A percentile compares a stretch with the other conserved stretches of the same genome.
phyloP scores from a whole-genome alignment of 2,329 filamentous ascomycete species.

The Aspergillus sp. region DNA sequence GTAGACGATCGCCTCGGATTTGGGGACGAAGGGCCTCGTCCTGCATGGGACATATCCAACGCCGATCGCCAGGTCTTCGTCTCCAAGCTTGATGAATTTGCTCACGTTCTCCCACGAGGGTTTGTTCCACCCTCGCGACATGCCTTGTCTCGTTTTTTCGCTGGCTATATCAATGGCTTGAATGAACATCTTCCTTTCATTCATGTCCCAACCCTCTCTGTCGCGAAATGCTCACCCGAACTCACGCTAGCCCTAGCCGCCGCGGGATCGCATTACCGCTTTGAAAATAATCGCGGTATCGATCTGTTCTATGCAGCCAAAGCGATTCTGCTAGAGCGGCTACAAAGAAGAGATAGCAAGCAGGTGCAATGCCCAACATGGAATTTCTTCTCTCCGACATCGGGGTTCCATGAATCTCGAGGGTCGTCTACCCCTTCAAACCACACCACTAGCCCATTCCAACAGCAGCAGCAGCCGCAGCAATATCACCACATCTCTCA shows the following conservation, averaged over 20 bases:
- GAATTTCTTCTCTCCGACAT: slow-evolving; percentile 39
- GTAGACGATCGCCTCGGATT: slow-evolving; percentile 43
- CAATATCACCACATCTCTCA: slow-evolving; percentile 28
- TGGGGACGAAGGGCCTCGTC: slow-evolving; percentile 42
- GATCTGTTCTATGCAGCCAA: slow-evolving; percentile 59
- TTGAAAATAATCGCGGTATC: slow-evolving; percentile 52
- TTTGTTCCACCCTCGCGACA: slow-evolving; percentile 51
- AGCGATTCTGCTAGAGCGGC: slow-evolving; percentile 53
- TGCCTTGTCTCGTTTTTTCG: slow-evolving; percentile 49
- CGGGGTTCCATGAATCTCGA: slow-evolving; percentile 40
- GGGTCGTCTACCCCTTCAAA: slow-evolving; percentile 44
- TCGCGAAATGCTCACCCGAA: slow-evolving; percentile 47
- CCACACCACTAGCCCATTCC: slow-evolving; percentile 44
- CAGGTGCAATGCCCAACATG: slow-evolving; percentile 42
- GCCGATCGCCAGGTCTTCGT: slow-evolving; percentile 46
- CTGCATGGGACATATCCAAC: slow-evolving; percentile 49
- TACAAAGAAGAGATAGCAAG: slow-evolving; percentile 50
- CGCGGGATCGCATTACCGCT: slow-evolving; percentile 49
- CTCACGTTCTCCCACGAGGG: slow-evolving; percentile 45
- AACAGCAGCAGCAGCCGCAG: slow-evolving; percentile 27
- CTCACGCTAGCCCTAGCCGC: slow-evolving; percentile 53
- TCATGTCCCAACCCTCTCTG: slow-evolving; percentile 49
- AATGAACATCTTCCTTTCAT: slow-evolving; percentile 54
- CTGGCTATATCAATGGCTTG: slow-evolving; percentile 52
- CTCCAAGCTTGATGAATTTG: slow-evolving; percentile 46